A percentile compares a stretch with the other conserved stretches of the same genome.
These are phyloP conservation scores for Rhododendron ferrugineum DNA, from an alignment of 148 eudicot genomes.

Conservation along the genomic window DNA sequence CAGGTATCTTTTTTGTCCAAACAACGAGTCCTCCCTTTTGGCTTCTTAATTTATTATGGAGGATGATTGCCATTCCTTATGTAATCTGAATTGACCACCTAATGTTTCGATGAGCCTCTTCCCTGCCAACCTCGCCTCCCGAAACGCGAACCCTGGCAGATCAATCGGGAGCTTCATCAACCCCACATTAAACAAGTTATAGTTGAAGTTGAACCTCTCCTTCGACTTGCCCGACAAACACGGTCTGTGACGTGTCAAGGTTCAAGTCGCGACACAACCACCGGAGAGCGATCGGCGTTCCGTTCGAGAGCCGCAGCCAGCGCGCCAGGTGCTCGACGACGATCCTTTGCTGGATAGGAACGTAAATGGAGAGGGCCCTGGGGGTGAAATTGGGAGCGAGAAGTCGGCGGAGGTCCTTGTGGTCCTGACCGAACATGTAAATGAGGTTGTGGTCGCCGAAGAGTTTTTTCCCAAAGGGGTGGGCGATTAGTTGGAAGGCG, in stretches of 20 bases:
- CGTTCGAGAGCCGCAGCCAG: slow-evolving; percentile 15
- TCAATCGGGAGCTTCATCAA: slow-evolving; percentile 72
- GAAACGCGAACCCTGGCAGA: slow-evolving; percentile 70
- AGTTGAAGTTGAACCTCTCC: slow-evolving; percentile 44
- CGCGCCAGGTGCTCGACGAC: slow-evolving; percentile 36
- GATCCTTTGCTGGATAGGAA: slow-evolving; percentile 45
- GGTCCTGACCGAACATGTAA: slow-evolving; percentile 78
- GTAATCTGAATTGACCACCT: too few relatives aligned
- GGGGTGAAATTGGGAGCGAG: slow-evolving; percentile 82
- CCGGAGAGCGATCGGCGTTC: slow-evolving; percentile 36
- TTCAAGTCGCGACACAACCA: slow-evolving; percentile 68
- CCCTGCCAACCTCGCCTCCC: slow-evolving; percentile 63
- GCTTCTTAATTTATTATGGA: too few relatives aligned
- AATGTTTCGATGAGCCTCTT: slow-evolving; percentile 42
- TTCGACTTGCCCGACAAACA: slow-evolving; percentile 32
- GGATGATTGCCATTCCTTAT: too few relatives aligned
- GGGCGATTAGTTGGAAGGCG: slow-evolving; percentile 77
- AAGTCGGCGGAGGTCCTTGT: slow-evolving; percentile 72
- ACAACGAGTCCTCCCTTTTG: too few relatives aligned
- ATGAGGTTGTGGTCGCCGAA: slow-evolving; percentile 81
- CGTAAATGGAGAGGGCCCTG: slow-evolving; percentile 57
- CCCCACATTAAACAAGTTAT: slow-evolving; percentile 63
- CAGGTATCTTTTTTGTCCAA: too few relatives aligned
- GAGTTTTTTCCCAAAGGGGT: slow-evolving; percentile 74
- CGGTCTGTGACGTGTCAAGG: slow-evolving; percentile 77